Percentiles rank a stretch among this genome's conserved stretches.
These are phyloP conservation scores for Trypanosoma conorhini DNA, from an alignment of 208 protist species.

Conservation along the genomic window DNA sequence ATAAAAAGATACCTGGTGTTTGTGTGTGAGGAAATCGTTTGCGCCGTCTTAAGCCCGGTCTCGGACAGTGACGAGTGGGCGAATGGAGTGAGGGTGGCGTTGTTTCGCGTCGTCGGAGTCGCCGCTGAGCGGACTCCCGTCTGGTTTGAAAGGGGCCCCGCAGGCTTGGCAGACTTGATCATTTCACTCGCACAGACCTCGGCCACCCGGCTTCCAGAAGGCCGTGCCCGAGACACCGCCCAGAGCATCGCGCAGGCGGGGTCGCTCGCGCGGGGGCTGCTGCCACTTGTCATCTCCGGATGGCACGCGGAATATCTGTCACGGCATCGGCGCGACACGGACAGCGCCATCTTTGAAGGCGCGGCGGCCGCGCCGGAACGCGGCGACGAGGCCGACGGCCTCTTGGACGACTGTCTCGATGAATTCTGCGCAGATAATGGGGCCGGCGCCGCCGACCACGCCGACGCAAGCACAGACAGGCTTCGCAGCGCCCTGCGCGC, in stretches of 20 bases:
- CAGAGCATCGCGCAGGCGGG: too few relatives aligned
- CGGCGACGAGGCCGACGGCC: constrained; percentile 14
- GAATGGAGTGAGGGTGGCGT: constrained; percentile 22
- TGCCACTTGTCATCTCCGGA: background rate
- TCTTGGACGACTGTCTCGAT: constrained; percentile 31
- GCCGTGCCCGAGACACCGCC: background rate
- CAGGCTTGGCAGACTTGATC: constrained; percentile 13
- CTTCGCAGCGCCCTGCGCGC: constrained; percentile 6
- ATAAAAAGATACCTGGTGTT: constrained; percentile 8
- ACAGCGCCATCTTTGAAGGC: constrained; percentile 19
- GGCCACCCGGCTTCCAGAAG: constrained; percentile 8
- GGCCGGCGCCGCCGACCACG: background rate
- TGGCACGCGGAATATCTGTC: constrained; percentile 9
- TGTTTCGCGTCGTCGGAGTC: constrained; percentile 37
- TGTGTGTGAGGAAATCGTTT: constrained; percentile 14
- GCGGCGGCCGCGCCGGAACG: background rate
- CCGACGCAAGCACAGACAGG: background rate
- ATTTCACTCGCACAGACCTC: constrained; percentile 14
- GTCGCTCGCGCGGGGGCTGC: background rate
- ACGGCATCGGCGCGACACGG: constrained; percentile 18
- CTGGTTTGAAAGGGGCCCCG: constrained; percentile 31
- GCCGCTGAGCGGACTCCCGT: constrained; percentile 23
- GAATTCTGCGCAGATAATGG: constrained; percentile 23
- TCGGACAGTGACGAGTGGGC: constrained; percentile 28
- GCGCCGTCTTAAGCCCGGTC: constrained; percentile 8